Base-by-base conservation (phyloP, 192 early-diverging fungal species). In the Coemansia sp. region DNA sequence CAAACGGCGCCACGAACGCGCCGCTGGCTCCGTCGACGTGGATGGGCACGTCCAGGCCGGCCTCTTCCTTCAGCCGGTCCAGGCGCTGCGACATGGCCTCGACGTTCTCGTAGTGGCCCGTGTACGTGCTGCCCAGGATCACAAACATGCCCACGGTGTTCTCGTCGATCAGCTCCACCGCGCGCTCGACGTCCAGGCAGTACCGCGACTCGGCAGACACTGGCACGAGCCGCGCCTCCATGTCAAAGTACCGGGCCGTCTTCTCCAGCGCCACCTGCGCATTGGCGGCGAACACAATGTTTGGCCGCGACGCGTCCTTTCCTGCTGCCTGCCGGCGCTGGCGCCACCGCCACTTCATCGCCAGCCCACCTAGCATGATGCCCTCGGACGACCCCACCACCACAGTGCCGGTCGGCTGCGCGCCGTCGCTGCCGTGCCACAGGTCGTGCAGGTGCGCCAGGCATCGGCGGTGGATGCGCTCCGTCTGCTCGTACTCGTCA, bases 11-110 rank as follows among this genome's bases (percentile, higher is more conserved):
- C n/a, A 94, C 81, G 55, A 94, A 91, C 14, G 90, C 92, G 45
- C 92, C 92, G 61, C 85, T 84, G 52, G 92, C 92, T 5, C 87
- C 92, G 64, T 94, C 92, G 46, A 94, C 86, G 69, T 94, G 92
- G 65, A 94, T 93, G 6, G 87, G 86, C 46, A 94, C 72, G 28
- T 89, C 86, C 67, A 80, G 79, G 5, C 88, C 90, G 28, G 65
- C 89, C 9, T 86, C 77, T 30, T 62, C 60, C 54, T 87, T 68
- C 55, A 89, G 85, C 48, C 71, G 72, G 30, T 87, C 84, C 25
- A 94, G 71, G 29, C 87, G 71, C 14, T 82, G 62, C 22, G 85
- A 82, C 70, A 92, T 83, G 23, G 71, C 71, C 20, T 78, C 69
- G 1, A 88, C 91, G 62, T 89, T 83, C 70, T 94, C 92, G 74